Evolutionary conservation across 106 monocot species (phyloP).

Genomic region (Dendrobium chrysotoxum): DNA sequence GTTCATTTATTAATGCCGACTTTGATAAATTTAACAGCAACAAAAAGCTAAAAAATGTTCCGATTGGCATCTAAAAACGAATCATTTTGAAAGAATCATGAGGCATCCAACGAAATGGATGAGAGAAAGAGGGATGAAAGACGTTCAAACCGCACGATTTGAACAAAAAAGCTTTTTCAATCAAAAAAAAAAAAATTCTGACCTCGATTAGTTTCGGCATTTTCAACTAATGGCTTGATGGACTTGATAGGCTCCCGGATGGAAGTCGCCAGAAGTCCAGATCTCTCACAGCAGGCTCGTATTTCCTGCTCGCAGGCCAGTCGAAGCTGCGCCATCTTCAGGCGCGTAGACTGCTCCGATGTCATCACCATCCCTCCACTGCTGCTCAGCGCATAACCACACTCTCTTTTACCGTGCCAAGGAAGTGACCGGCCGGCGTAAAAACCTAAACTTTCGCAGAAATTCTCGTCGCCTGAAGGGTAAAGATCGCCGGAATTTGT

Average conservation of each 20-base stretch:
- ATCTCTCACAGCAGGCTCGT: slow-evolving; percentile 15
- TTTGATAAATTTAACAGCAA: neutral
- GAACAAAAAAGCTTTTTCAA: neutral
- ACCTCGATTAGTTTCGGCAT: slow-evolving; percentile 36
- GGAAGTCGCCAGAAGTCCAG: slow-evolving; percentile 11
- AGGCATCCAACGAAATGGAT: neutral
- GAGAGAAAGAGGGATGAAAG: neutral
- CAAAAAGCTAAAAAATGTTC: too few species aligned
- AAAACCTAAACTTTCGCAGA: neutral
- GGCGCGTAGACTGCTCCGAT: slow-evolving; percentile 12
- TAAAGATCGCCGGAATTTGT: neutral
- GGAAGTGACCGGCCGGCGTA: neutral
- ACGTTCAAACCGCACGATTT: neutral
- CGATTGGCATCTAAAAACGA: too few species aligned
- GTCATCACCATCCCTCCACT: neutral
- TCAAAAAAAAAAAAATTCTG: neutral
- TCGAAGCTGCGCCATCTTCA: slow-evolving; percentile 31
- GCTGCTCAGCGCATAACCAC: neutral
- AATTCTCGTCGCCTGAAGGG: neutral
- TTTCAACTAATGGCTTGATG: slow-evolving; percentile 18
- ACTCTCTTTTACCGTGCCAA: neutral
- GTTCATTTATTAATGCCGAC: neutral
- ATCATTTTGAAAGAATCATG: neutral
- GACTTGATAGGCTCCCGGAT: slow-evolving; percentile 33
- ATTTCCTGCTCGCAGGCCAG: slow-evolving; percentile 28